Evolutionary conservation across 805 yeast genomes (phyloP), one percentile per base, ranked within the genome.

Genomic region (Osmozyma mogii): DNA sequence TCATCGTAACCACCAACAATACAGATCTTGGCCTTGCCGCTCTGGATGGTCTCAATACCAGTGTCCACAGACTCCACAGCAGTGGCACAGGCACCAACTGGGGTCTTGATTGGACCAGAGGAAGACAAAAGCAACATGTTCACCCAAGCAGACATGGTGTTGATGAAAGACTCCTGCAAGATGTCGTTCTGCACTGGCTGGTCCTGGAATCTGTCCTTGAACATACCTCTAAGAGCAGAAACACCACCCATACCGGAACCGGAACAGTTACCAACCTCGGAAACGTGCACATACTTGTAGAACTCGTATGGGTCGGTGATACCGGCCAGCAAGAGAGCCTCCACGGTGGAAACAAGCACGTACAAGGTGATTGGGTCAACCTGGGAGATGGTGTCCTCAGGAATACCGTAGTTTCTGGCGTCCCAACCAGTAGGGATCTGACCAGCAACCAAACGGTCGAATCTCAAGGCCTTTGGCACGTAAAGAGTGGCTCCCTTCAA

Each of bases 191-290:
- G 98, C 32, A 88, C 96, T 32, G 95, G 96, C 61, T 70, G 70
- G 58, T 92, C 99, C 47, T 75, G 67, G 68, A 72, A 92, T 67
- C 99, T 79, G 54, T 89, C 95, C 62, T 74, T 87, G 72, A 87
- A 92, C 97, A 92, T 92, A 49, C 96, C 96, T 60, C 94, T 84
- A 54, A 92, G 66, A 30, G 99, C 98, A 47, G 82, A 58, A 49
- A 89, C 94, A 80, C 99, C 99, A 65, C 99, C 99, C 95, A 92
- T 89, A 76, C 99, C 99, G 34, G 96, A 87, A 69, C 99, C 99
- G 28, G 95, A 82, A 73, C 97, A 88, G 75, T 89, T 94, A 69
- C 98, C 99, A 46, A 92, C 87, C 65, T 92, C 97, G 27, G 97
- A 87, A 34, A 92, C 94, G 60, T 92, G 99, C 29, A 94, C 95